phyloP scores from a whole-genome alignment of 495 filamentous ascomycete genomes.

The Hyaloscypha variabilis region DNA sequence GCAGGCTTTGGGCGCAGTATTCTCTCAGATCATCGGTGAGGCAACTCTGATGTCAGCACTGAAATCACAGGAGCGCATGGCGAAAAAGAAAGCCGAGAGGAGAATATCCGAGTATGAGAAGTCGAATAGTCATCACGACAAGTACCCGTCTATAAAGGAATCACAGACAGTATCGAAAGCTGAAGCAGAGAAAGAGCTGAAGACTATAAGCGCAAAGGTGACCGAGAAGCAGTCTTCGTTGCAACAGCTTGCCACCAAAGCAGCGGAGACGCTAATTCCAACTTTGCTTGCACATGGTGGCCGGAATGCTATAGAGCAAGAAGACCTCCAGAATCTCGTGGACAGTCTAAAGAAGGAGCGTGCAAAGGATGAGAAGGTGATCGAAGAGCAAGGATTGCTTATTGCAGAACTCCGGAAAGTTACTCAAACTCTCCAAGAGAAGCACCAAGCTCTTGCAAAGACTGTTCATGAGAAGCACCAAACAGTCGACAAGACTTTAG shows the following conservation, averaged over 20 bases:
- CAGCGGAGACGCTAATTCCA: not conserved
- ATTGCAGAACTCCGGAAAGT: slow-evolving; percentile 5
- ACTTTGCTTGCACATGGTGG: not conserved
- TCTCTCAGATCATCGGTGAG: not conserved
- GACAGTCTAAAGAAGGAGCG: not conserved
- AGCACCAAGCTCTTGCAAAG: not conserved
- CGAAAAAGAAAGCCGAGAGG: slow-evolving; percentile 9
- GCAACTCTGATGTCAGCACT: not conserved
- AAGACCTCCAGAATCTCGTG: not conserved
- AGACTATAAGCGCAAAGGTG: not conserved
- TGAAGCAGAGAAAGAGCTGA: slow-evolving; percentile 5
- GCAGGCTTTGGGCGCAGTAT: not conserved
- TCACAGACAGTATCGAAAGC: not conserved
- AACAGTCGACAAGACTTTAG: not conserved
- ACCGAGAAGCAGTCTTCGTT: slow-evolving; percentile 5
- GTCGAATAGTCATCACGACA: slow-evolving; percentile 15
- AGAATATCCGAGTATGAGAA: slow-evolving; percentile 14
- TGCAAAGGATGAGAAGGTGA: slow-evolving; percentile 1
- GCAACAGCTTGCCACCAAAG: not conserved
- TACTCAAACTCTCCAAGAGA: not conserved
- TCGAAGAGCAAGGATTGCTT: not conserved
- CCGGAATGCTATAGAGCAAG: not conserved
- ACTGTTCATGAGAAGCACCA: not conserved
- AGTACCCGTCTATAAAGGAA: slow-evolving; percentile 21
- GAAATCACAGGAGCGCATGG: not conserved